Base-by-base conservation (phyloP, 176 grass and related monocot species). In the Aegilops tauschii region DNA sequence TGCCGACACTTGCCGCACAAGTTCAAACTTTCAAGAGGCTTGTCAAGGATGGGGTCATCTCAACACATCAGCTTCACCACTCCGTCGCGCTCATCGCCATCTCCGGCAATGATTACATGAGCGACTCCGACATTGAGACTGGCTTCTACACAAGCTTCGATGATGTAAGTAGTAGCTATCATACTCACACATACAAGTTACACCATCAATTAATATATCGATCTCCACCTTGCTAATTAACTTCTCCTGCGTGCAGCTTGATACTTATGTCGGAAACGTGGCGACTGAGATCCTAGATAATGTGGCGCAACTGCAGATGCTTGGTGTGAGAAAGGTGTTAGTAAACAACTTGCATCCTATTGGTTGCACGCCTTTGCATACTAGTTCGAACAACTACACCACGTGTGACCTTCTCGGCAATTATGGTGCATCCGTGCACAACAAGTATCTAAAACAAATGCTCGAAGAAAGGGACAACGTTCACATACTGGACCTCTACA, bases 341-440 rank as follows among this genome's bases (percentile, higher is more conserved):
- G 74, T 87, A 8, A 87, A 86, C 45, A 80, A 64, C 42, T 25
- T 88, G 76, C 81, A 84, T 4, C 89, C 85, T 12, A 6, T 91
- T 4, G 80, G 75, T 12, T 88, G 75, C 89, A 84, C 68, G 44
- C 89, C 89, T 44, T 52, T 29, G 32, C 37, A 12, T 0, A 30
- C 81, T 14, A 59, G 76, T 59, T 9, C 44, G 5, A 30, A 4
- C 58, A 91, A 91, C 81, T 84, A 85, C 81, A 77, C 81, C 12
- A 7, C 3, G 0, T 87, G 89, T 45, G 27, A 18, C 25, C 5
- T 2, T 47, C 9, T 31, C 3, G 64, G 18, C 47, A 78, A 82
- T 23, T 40, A 40, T 23, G 79, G 40, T 11, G 30, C 86, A 0
- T 8, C 7, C 42, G 0, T 56, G 6, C 86, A 87, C 69, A 76